A percentile compares a stretch with the other conserved stretches of the same genome.
phyloP scores from a whole-genome alignment of 495 filamentous ascomycete genomes.

The Neurospora sp. region DNA sequence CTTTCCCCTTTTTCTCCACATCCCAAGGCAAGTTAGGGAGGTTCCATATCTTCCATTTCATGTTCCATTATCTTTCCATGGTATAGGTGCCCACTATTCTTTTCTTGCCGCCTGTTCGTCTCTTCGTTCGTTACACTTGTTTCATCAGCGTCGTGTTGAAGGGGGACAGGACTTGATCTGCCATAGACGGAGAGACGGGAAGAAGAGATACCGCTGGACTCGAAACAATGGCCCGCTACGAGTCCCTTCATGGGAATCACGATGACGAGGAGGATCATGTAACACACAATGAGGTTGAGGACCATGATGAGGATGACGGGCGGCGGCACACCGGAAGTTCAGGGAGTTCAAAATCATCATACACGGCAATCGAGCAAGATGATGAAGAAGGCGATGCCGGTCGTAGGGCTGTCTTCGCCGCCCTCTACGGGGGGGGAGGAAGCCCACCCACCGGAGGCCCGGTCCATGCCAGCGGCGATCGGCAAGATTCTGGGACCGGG shows the following conservation, averaged over 20 bases:
- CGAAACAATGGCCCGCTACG: not conserved
- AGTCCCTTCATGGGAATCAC: not conserved
- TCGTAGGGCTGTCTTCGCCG: not conserved
- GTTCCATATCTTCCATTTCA: not conserved
- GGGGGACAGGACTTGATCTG: not conserved
- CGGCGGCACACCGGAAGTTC: not conserved
- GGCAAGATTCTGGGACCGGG: not conserved
- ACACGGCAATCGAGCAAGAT: not conserved
- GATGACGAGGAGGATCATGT: not conserved
- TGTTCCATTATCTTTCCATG: not conserved
- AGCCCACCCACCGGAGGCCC: not conserved
- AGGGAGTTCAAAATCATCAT: not conserved
- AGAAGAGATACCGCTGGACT: not conserved
- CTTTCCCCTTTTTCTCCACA: not conserved
- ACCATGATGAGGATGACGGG: not conserved
- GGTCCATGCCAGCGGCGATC: not conserved
- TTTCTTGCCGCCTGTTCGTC: not conserved
- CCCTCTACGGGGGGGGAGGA: not conserved
- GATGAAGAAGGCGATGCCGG: not conserved
- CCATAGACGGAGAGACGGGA: not conserved
- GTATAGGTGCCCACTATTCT: not conserved
- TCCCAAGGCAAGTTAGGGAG: not conserved
- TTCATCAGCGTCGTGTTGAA: not conserved
- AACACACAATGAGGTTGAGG: not conserved
- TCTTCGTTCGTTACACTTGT: not conserved